Conservation (phyloP, 441 rosid species). For the Jatropha multifida region DNA sequence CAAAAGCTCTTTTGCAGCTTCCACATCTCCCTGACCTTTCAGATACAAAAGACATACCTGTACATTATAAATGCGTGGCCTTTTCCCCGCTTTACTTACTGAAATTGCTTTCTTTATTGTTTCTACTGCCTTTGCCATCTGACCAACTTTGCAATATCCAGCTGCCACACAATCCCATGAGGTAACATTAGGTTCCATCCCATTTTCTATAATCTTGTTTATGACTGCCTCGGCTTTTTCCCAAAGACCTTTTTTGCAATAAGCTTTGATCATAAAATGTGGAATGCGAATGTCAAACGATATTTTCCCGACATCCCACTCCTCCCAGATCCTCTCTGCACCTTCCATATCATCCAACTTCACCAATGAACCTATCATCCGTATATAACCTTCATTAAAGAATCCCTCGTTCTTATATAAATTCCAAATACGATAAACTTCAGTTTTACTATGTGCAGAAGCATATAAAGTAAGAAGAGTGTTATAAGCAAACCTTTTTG, state of each 20-base stretch:
- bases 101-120: slow-evolving; percentile 33
- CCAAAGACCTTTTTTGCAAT: slow-evolving; percentile 31
- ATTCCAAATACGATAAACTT: slow-evolving; percentile 42
- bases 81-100: slow-evolving; percentile 20
- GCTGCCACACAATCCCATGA: slow-evolving; percentile 38
- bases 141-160: slow-evolving; percentile 23
- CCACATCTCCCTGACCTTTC: slow-evolving; percentile 25
- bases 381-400: slow-evolving; percentile 27
- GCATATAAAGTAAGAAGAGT: slow-evolving; percentile 37
- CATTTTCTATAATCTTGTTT: slow-evolving; percentile 31
- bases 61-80: slow-evolving; percentile 20
- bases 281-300: slow-evolving; percentile 35
- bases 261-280: slow-evolving; percentile 32
- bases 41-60: slow-evolving; percentile 32
- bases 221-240: slow-evolving; percentile 39
- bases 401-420: slow-evolving; percentile 23
- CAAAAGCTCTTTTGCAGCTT: slow-evolving; percentile 34
- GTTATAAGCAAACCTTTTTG: slow-evolving; percentile 26
- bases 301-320: slow-evolving; percentile 32
- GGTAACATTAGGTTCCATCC: slow-evolving; percentile 30
- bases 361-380: slow-evolving; percentile 31
- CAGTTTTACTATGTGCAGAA: slow-evolving; percentile 36
- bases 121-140: slow-evolving; percentile 38
- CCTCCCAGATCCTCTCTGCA: slow-evolving; percentile 38
- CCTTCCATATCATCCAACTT: slow-evolving; percentile 39